Percentiles rank a stretch among this genome's conserved stretches.
phyloP scores from a whole-genome alignment of 805 yeast genomes.

The Saccharomycopsis microspora region DNA sequence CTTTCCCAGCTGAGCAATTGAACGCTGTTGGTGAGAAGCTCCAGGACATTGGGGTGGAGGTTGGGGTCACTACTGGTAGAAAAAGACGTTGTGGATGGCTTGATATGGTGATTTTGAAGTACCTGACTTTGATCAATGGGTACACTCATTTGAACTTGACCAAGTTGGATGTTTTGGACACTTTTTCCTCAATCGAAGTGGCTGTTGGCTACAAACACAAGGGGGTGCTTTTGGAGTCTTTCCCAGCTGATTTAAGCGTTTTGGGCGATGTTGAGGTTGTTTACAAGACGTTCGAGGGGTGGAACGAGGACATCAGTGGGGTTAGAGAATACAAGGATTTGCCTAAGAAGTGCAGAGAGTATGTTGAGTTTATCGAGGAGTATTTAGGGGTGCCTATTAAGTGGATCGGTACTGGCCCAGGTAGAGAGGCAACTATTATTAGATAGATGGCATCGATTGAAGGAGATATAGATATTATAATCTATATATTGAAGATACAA shows the following conservation, averaged over 20 bases:
- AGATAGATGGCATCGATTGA: neutral
- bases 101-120: conserved; percentile 87
- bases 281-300: conserved; percentile 87
- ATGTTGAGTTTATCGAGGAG: conserved; percentile 78
- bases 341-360: conserved; percentile 80
- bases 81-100: conserved; percentile 99
- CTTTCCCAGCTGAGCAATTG: conserved; percentile 96
- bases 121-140: conserved; percentile 87
- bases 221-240: conserved; percentile 63
- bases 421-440: conserved; percentile 43
- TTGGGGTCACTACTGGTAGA: conserved; percentile 97
- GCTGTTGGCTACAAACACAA: conserved; percentile 75
- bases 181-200: conserved; percentile 78
- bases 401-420: conserved; percentile 99
- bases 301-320: conserved; percentile 77
- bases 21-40: conserved; percentile 77
- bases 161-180: conserved; percentile 88
- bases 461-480: neutral
- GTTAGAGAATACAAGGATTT: conserved; percentile 61
- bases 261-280: conserved; percentile 88
- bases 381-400: conserved; percentile 74
- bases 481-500: too few relatives aligned
- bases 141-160: conserved; percentile 92
- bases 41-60: conserved; percentile 90
- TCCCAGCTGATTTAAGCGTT: conserved; percentile 85